A percentile compares a stretch with the other conserved stretches of the same genome.
phyloP scores from a whole-genome alignment of 768 basidiomycete genomes.

The Tulasnella sp. region DNA sequence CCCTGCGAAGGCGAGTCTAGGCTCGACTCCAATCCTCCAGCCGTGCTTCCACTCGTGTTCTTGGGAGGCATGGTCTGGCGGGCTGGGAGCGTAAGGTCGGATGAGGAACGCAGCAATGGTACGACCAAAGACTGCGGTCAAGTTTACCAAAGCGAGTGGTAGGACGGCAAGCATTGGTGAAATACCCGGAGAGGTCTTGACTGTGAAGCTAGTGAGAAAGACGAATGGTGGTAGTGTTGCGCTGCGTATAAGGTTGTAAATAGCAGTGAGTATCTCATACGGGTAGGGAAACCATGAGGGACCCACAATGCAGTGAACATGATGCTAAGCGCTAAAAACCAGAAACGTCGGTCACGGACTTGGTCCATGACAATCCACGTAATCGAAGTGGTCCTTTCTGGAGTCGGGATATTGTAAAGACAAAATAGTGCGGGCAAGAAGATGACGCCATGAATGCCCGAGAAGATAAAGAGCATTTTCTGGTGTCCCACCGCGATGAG shows the following conservation, averaged over 20 bases:
- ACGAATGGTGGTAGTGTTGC: slow-evolving; percentile 2
- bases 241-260: not conserved
- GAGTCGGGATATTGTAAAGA: slow-evolving; percentile 34
- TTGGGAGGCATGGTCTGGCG: not conserved
- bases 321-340: slow-evolving; percentile 37
- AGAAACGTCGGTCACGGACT: slow-evolving; percentile 32
- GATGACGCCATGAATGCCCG: slow-evolving; percentile 35
- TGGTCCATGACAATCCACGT: slow-evolving; percentile 24
- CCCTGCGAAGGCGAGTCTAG: not conserved
- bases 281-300: no score
- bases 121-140: slow-evolving; percentile 3
- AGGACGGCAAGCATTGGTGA: not conserved
- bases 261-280: no score
- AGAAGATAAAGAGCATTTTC: slow-evolving; percentile 32
- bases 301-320: slow-evolving; percentile 33
- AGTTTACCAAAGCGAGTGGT: not conserved
- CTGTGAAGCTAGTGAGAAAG: not conserved
- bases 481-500: slow-evolving; percentile 35
- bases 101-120: not conserved
- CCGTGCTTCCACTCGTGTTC: not conserved
- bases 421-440: slow-evolving; percentile 35
- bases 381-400: not conserved
- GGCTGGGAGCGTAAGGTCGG: not conserved
- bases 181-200: not conserved
- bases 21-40: not conserved